These are phyloP conservation scores for Barbarea vulgaris DNA, from an alignment of 345 rosid species.

Conservation along the genomic window DNA sequence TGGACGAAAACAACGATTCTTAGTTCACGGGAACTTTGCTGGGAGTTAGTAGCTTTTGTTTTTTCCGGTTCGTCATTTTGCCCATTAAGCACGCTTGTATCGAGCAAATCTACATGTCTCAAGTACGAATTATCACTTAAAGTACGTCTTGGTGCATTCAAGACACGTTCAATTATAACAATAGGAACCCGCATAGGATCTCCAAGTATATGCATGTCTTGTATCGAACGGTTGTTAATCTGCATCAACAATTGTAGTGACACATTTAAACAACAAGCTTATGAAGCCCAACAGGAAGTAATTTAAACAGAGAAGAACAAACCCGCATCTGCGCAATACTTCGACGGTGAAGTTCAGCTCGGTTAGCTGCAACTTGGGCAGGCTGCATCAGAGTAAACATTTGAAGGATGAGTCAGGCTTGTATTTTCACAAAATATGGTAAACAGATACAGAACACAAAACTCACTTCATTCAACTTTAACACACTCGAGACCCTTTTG, in stretches of 20 bases:
- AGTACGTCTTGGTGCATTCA: slow-evolving; percentile 82
- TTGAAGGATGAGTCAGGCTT: slow-evolving; percentile 22
- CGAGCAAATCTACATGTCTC: slow-evolving; percentile 61
- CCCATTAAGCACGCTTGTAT: slow-evolving; percentile 39
- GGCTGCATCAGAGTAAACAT: slow-evolving; percentile 56
- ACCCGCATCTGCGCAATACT: slow-evolving; percentile 98
- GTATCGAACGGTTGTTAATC: slow-evolving; percentile 86
- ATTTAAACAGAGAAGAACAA: too few species aligned
- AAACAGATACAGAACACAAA: slow-evolving; percentile 23
- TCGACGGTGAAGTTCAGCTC: slow-evolving; percentile 94
- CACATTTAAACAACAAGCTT: slow-evolving; percentile 2
- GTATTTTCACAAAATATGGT: slow-evolving; percentile 1
- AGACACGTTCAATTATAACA: slow-evolving; percentile 77
- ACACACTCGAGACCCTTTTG: slow-evolving; percentile 60
- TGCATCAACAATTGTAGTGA: slow-evolving; percentile 45
- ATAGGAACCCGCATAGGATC: slow-evolving; percentile 84
- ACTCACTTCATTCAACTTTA: slow-evolving; percentile 74
- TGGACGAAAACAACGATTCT: slow-evolving; percentile 88
- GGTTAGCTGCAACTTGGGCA: slow-evolving; percentile 73
- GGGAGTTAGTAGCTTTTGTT: slow-evolving; percentile 32
- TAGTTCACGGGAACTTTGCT: slow-evolving; percentile 54
- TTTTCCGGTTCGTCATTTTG: slow-evolving; percentile 42
- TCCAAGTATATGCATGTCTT: slow-evolving; percentile 89
- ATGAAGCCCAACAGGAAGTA: too few species aligned
- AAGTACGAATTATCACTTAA: slow-evolving; percentile 77